Evolutionary conservation across 2,329 filamentous ascomycete species (phyloP), one percentile per base, ranked within the genome.

Genomic region (Exophiala sideris): DNA sequence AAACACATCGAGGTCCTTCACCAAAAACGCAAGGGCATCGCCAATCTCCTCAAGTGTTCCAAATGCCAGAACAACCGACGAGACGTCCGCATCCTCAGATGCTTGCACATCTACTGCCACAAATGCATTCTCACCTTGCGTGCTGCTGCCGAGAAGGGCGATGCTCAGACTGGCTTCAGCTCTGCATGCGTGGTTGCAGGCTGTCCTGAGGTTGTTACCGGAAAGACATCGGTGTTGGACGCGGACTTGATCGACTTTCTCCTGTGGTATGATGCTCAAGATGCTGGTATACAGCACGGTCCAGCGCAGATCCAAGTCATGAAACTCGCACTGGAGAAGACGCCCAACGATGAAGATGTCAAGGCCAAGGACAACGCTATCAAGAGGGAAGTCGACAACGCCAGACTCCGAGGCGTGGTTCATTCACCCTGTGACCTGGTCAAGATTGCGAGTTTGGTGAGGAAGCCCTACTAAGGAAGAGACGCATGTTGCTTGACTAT

Each of bases 51-150:
- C 45, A 39, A 33, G 10, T 60, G 57, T 35, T 36, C 34, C 24
- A 52, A 52, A 18, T 60, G 57, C 38, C 39, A 53, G 24, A 36
- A 48, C 16, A 36, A 48, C 18, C 54, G 54, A 38, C 54, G 50
- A 2, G 54, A 60, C 29, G 45, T 47, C 33, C 57, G 57, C 11
- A 52, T 57, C 54, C 57, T 60, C 39, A 50, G 41, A 45, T 60
- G 57, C 42, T 29, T 54, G 29, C 57, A 59, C 48, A 21, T 59
- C 11, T 59, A 59, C 57, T 59, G 57, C 54, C 57, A 59, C 41
- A 49, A 50, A 16, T 59, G 57, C 35, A 49, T 54, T 40, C 45
- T 57, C 21, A 35, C 45, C 18, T 46, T 59, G n/a, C 54, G 57
- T 2, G 32, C 20, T 20, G 47, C 52, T 11, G 57, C 57, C 16